phyloP scores from a whole-genome alignment of 2,329 filamentous ascomycete genomes.

The Paraphaeosphaeria minitans region DNA sequence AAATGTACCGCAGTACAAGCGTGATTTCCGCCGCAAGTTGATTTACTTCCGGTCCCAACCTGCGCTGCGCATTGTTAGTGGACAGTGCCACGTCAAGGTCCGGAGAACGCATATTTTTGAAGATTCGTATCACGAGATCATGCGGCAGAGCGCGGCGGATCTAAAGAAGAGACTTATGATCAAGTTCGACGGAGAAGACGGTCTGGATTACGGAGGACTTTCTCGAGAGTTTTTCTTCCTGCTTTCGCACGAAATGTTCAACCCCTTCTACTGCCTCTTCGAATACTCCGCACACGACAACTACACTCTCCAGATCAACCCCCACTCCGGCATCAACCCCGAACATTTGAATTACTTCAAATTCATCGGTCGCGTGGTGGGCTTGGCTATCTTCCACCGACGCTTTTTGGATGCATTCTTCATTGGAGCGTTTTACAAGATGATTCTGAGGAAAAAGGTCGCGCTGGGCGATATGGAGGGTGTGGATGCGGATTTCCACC shows the following conservation, averaged over 20 bases:
- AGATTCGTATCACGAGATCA: conserved; percentile 98
- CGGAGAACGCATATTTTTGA: conserved; percentile 97
- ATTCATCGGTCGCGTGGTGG: conserved; percentile 97
- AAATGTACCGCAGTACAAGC: conserved; percentile 99
- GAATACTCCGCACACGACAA: conserved; percentile 99
- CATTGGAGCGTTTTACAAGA: conserved; percentile 98
- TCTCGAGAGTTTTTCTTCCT: conserved; percentile 99
- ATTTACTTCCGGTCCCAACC: conserved; percentile 99
- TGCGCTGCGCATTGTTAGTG: conserved; percentile 90
- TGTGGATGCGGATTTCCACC: conserved; percentile 96
- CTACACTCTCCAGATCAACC: conserved; percentile 99
- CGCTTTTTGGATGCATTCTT: conserved; percentile 99
- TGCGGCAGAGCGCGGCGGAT: conserved; percentile 92
- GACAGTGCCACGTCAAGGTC: conserved; percentile 98
- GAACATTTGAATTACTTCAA: conserved; percentile 99
- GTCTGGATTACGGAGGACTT: conserved; percentile 95
- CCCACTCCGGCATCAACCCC: conserved; percentile 97
- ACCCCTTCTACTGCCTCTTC: conserved; percentile 99
- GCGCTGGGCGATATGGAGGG: conserved; percentile 96
- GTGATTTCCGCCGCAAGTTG: conserved; percentile 95
- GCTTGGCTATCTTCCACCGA: conserved; percentile 95
- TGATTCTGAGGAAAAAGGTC: conserved; percentile 95
- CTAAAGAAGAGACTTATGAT: conserved; percentile 99
- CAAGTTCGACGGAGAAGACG: conserved; percentile 98
- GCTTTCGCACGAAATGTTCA: conserved; percentile 99